These are phyloP conservation scores for Echites panduratus DNA, from an alignment of 257 asterid species.

Conservation along the genomic window DNA sequence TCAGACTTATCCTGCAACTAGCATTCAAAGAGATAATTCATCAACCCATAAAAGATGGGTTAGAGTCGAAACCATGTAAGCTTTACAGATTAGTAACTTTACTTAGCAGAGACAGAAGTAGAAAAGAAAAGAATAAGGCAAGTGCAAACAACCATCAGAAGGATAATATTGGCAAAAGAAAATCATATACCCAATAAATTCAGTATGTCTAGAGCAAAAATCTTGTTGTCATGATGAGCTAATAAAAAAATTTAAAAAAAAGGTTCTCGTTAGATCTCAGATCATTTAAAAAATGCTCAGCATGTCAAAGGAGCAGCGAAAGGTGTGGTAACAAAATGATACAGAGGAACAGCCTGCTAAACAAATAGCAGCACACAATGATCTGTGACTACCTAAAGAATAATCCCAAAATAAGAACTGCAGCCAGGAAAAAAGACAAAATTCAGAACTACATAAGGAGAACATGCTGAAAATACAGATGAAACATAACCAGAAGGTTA, in stretches of 20 bases:
- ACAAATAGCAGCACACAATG: background rate
- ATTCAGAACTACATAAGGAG: background rate
- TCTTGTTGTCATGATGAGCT: background rate
- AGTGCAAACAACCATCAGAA: background rate
- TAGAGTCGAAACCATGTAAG: background rate
- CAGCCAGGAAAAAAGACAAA: background rate
- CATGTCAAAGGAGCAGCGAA: background rate
- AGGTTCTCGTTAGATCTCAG: background rate
- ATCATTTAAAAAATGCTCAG: background rate
- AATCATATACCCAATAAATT: background rate
- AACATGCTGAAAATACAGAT: background rate
- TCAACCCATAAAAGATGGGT: background rate
- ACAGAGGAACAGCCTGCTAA: background rate
- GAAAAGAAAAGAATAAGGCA: background rate
- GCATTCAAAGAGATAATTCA: background rate
- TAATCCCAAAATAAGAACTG: background rate
- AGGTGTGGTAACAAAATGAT: background rate
- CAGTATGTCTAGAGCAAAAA: background rate
- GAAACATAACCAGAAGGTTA: background rate
- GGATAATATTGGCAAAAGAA: background rate
- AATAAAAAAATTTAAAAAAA: background rate
- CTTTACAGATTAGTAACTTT: background rate
- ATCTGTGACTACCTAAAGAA: background rate
- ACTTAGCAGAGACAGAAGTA: background rate
- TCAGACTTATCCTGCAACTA: background rate